These are phyloP conservation scores for Knufia petricola DNA, from an alignment of 2,329 filamentous ascomycete genomes.

Conservation along the genomic window DNA sequence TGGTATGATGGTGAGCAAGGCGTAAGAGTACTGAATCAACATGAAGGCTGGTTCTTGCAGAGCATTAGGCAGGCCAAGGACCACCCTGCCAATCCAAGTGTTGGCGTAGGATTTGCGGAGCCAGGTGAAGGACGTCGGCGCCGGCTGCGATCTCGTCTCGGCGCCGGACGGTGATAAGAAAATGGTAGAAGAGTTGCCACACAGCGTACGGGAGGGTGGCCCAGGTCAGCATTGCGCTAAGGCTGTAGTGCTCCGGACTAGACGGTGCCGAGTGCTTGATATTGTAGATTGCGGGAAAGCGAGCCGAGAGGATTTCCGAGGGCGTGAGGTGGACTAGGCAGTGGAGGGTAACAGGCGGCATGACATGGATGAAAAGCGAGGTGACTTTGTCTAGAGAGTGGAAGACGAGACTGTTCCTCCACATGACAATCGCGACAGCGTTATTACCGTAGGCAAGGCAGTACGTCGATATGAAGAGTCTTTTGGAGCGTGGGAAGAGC, in stretches of 20 bases:
- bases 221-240: conserved; percentile 84
- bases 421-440: conserved; percentile 95
- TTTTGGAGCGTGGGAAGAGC: conserved; percentile 82
- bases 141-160: conserved; percentile 92
- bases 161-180: conserved; percentile 90
- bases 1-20: conserved; percentile 83
- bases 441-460: conserved; percentile 95
- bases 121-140: conserved; percentile 96
- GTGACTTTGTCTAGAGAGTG: conserved; percentile 98
- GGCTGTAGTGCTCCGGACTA: conserved; percentile 69
- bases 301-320: conserved; percentile 51
- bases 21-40: conserved; percentile 88
- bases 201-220: conserved; percentile 83
- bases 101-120: conserved; percentile 83
- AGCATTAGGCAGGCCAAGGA: conserved; percentile 62
- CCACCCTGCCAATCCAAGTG: conserved; percentile 76
- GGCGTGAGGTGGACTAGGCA: conserved; percentile 78
- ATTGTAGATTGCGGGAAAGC: conserved; percentile 76
- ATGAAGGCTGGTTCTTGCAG: conserved; percentile 90
- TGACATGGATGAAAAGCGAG: conserved; percentile 96
- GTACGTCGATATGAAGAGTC: conserved; percentile 83
- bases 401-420: conserved; percentile 96
- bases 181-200: conserved; percentile 90
- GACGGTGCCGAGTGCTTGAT: conserved; percentile 62
- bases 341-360: conserved; percentile 91